A percentile compares a stretch with the other conserved stretches of the same genome.
phyloP scores from a whole-genome alignment of 176 grass and related monocot species.

The Triticum aestivum region IWGSC_CS_RefSeq_v2.1 NC_057805.1:494174909-494175408 shows the following conservation, averaged over 20 bases:
- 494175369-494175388: background rate
- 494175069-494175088: conserved; percentile 29
- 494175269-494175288: conserved; percentile 13
- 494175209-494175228: conserved; percentile 2
- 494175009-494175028: background rate
- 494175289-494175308: conserved; percentile 24
- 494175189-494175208: no score
- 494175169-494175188: background rate
- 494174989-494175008: background rate
- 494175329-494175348: background rate
- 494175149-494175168: background rate
- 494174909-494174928: background rate
- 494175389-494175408: conserved; percentile 28
- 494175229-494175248: background rate
- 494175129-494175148: background rate
- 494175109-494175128: conserved; percentile 1
- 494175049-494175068: background rate
- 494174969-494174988: background rate
- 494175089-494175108: background rate
- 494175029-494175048: background rate
- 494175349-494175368: conserved; percentile 6
- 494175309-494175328: background rate
- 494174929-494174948: background rate
- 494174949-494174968: conserved; percentile 25
- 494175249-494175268: conserved; percentile 19